Evolutionary conservation across 768 basidiomycete genomes (phyloP).

Genomic region (Lepiota brunneoincarnata): DNA sequence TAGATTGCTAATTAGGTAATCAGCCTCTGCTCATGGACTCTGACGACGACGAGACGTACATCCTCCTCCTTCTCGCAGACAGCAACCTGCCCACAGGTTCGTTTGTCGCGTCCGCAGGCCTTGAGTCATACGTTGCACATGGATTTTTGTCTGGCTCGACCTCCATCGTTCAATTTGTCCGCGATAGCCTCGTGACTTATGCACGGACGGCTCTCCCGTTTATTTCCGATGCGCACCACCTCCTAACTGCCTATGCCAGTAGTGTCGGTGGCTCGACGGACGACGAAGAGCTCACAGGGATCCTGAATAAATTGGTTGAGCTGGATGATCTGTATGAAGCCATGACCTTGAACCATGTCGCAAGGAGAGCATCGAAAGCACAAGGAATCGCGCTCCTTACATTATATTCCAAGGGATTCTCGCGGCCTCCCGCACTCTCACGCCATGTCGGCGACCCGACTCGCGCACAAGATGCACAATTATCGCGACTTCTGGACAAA

Average conservation of each 20-base stretch:
- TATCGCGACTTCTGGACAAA: conserved; percentile 50
- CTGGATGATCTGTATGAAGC: conserved; percentile 80
- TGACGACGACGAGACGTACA: conserved; percentile 53
- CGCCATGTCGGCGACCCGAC: conserved; percentile 19
- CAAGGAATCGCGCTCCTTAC: conserved; percentile 94
- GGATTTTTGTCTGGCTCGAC: conserved; percentile 64
- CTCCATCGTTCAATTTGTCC: conserved; percentile 56
- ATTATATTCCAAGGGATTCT: conserved; percentile 80
- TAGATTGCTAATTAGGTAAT: not conserved
- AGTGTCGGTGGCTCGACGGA: conserved; percentile 3
- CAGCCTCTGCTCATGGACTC: conserved; percentile 23
- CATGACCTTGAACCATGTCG: conserved; percentile 88
- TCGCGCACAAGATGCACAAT: conserved; percentile 12
- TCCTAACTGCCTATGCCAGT: conserved; percentile 26
- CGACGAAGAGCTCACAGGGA: conserved; percentile 17
- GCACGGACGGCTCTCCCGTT: conserved; percentile 76
- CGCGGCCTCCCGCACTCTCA: conserved; percentile 43
- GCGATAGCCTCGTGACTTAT: conserved; percentile 75
- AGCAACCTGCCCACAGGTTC: conserved; percentile 96
- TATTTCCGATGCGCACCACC: conserved; percentile 66
- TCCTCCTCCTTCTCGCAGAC: conserved; percentile 80
- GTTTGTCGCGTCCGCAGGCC: conserved; percentile 91
- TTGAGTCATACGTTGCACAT: conserved; percentile 88
- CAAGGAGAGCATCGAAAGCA: conserved; percentile 80
- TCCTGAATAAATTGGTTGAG: conserved; percentile 42